These are phyloP conservation scores for Podospora pseudopauciseta DNA, from an alignment of 495 filamentous ascomycete genomes.

Conservation along the genomic window DNA sequence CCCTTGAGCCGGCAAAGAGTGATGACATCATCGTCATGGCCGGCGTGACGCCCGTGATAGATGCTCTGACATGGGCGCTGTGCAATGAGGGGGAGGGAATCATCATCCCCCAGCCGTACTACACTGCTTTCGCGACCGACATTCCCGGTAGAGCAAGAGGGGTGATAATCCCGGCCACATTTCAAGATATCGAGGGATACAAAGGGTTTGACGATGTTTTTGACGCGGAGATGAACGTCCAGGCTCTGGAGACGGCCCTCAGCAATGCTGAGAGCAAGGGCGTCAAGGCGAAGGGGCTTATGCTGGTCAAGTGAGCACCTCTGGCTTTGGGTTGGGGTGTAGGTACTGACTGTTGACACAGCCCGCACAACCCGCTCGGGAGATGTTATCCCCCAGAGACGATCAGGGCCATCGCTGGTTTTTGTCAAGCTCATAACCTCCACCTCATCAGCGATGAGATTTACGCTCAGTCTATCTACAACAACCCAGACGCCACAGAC, in stretches of 20 bases:
- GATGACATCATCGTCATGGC: slow-evolving; percentile 29
- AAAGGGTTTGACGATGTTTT: slow-evolving; percentile 36
- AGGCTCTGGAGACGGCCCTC: slow-evolving; percentile 35
- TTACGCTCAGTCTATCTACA: slow-evolving; percentile 31
- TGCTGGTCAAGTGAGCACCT: slow-evolving; percentile 25
- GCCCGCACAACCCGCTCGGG: slow-evolving; percentile 33
- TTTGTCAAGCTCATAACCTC: slow-evolving; percentile 28
- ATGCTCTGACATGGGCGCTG: slow-evolving; percentile 30
- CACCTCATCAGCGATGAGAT: slow-evolving; percentile 37
- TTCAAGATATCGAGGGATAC: slow-evolving; percentile 39
- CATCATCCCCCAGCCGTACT: slow-evolving; percentile 32
- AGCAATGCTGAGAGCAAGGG: slow-evolving; percentile 23
- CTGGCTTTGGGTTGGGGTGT: slow-evolving; percentile 31
- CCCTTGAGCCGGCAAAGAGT: slow-evolving; percentile 14
- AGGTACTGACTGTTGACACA: slow-evolving; percentile 7
- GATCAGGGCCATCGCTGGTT: slow-evolving; percentile 17
- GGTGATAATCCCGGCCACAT: slow-evolving; percentile 37
- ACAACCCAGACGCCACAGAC: slow-evolving; percentile 15
- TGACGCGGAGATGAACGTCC: slow-evolving; percentile 27
- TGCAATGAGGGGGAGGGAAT: slow-evolving; percentile 32
- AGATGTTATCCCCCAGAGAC: slow-evolving; percentile 28
- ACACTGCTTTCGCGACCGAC: slow-evolving; percentile 24
- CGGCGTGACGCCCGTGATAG: slow-evolving; percentile 30
- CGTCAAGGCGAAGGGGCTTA: slow-evolving; percentile 32
- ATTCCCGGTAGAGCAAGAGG: slow-evolving; percentile 27